A percentile compares a stretch with the other conserved stretches of the same genome.
Evolutionary conservation across 148 eudicot species (phyloP).

Genomic region (Gaultheria prostrata): DNA sequence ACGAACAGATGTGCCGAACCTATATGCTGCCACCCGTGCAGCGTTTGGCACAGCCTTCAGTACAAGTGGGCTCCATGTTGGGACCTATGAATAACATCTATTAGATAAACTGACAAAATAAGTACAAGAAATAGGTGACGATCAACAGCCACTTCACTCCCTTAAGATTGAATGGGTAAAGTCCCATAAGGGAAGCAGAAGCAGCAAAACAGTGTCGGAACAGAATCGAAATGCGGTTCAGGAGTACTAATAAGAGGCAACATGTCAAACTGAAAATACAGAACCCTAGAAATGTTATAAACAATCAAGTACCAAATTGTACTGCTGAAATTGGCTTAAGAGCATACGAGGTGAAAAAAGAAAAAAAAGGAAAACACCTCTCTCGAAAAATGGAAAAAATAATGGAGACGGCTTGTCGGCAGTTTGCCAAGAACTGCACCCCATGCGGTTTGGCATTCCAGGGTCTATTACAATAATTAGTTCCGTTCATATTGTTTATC

Average conservation of each 20-base stretch:
- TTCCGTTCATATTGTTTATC: too few relatives aligned
- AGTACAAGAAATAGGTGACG: not conserved
- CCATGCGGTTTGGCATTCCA: too few relatives aligned
- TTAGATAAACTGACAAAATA: not conserved
- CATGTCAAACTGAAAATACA: not conserved
- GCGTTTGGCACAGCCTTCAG: slow-evolving; percentile 87
- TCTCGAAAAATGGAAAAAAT: not conserved
- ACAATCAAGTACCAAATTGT: not conserved
- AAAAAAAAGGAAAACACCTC: not conserved
- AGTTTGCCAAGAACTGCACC: too few relatives aligned
- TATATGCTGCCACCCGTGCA: slow-evolving; percentile 78
- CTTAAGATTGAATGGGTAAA: not conserved
- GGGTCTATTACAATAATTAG: too few relatives aligned
- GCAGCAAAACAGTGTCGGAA: not conserved
- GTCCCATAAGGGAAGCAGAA: slow-evolving; percentile 1
- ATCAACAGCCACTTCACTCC: not conserved
- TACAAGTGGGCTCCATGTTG: slow-evolving; percentile 74
- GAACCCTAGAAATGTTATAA: not conserved
- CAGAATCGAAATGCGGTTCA: not conserved
- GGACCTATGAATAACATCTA: slow-evolving; percentile 49
- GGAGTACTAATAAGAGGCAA: too few relatives aligned
- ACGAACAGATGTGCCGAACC: slow-evolving; percentile 82
- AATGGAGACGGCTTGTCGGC: not conserved
- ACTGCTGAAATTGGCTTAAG: not conserved
- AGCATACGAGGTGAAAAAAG: not conserved